Evolutionary conservation across 257 asterid species (phyloP).

Genomic region (Lavandula angustifolia): DNA sequence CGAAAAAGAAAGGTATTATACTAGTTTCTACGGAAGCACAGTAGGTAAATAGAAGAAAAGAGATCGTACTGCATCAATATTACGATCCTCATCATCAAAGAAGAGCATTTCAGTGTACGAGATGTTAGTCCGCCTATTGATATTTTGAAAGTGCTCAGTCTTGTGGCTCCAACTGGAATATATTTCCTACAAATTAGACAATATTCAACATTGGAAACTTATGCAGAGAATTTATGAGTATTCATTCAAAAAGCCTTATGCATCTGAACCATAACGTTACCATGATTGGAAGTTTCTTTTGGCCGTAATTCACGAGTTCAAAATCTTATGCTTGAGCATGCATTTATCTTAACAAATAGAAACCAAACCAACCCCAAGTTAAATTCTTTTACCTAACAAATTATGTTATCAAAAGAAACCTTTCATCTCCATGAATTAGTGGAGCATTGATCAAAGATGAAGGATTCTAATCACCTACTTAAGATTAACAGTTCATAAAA

Average conservation of each 20-base stretch:
- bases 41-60: constrained; percentile 16
- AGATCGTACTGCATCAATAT: constrained; percentile 63
- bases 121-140: constrained; percentile 56
- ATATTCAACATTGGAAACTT: constrained; percentile 21
- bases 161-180: constrained; percentile 86
- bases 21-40: too few relatives aligned
- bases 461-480: background rate
- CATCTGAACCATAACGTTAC: constrained; percentile 16
- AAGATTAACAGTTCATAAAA: background rate
- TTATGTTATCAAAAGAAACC: background rate
- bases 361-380: background rate
- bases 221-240: constrained; percentile 8
- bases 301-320: background rate
- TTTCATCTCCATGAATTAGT: background rate
- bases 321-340: background rate
- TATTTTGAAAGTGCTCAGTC: constrained; percentile 81
- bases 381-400: background rate
- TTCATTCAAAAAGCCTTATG: constrained; percentile 1
- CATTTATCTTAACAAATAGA: background rate
- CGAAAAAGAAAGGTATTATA: too few relatives aligned
- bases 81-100: constrained; percentile 87
- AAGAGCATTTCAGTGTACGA: constrained; percentile 82
- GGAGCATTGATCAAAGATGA: background rate
- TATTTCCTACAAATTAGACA: constrained; percentile 63
- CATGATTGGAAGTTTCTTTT: background rate